Conservation (phyloP, 1,284 basidiomycete genomes). For the Sporisorium scitamineum region DNA sequence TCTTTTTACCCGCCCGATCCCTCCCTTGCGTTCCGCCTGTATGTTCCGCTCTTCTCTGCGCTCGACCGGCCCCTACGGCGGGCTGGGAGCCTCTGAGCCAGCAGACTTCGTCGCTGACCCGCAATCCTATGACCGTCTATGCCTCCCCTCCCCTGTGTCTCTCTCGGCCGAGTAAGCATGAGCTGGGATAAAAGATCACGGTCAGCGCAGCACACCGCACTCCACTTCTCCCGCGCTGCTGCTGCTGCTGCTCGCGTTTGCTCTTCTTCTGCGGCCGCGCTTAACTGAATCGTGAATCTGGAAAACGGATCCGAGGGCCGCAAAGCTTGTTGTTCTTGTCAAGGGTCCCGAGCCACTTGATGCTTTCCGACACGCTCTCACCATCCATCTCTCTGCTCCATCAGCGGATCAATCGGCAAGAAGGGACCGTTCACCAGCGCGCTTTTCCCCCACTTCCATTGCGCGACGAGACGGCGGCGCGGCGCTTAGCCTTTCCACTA, state of each 20-base stretch:
- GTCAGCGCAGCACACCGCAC: conserved; percentile 5
- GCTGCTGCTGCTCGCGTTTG: neutral
- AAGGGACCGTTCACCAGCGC: no score
- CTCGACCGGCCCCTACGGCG: no score
- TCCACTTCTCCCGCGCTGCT: conserved; percentile 7
- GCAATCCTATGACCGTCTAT: no score
- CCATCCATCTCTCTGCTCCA: no score
- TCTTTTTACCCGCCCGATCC: no score
- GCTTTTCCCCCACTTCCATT: neutral
- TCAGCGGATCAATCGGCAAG: no score
- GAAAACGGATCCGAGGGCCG: conserved; percentile 14
- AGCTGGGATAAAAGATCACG: neutral
- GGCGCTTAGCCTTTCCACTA: neutral
- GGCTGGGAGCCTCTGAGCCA: no score
- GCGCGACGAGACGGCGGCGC: neutral
- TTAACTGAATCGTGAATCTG: neutral
- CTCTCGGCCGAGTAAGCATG: no score
- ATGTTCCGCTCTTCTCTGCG: no score
- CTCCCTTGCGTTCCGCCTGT: no score
- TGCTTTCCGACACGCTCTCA: neutral
- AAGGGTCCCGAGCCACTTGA: conserved; percentile 7
- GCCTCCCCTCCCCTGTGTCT: no score
- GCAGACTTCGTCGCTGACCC: no score
- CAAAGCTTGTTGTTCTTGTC: neutral
- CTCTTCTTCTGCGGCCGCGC: neutral